Evolutionary conservation across 805 yeast genomes (phyloP), one percentile per base, ranked within the genome.

Genomic region (Barnettozyma siamensis): DNA sequence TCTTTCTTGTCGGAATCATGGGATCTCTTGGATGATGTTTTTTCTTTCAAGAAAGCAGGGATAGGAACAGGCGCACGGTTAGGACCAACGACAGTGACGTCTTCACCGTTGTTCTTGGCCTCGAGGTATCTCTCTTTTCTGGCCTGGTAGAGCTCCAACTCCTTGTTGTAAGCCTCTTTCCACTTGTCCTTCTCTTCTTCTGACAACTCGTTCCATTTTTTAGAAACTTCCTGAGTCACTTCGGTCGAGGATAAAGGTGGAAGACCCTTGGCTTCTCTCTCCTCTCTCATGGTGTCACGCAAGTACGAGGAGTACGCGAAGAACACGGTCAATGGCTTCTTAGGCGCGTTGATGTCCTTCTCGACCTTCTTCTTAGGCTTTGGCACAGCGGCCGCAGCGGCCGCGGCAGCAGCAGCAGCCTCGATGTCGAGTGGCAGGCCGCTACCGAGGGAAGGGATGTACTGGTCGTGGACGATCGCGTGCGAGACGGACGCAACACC

Each of bases 331-430:
- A 87, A 70, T 13, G 99, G 98, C 57, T 88, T 88, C 72, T 86
- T 88, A 45, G 99, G 99, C 34, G 96, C 96, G 56, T 85, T 82
- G 39, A 97, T 97, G 64, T 91, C 98, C 53, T 75, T 77, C 64
- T 76, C 81, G 43, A 62, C 63, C 50, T 67, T 70, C 60, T 70
- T 70, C 64, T 66, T 69, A n/a, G 17, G 26, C 47, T 61, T 50
- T 18, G 57, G 29, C 7, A 13, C 29, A 26, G 11, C 29, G n/a
- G 29, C 29, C 10, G 26, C 26, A 51, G 3, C 41, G 16, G 34
- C 40, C 11, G n/a, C n/a, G 9, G 34, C 37, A 3, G 36, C 31
- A 21, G 35, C 35, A 23, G 37, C 44, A 24, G 47, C 42, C 26
- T 34, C 37, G 29, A 36, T 38, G 19, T 43, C 40, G 5, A 53